Evolutionary conservation across 805 yeast species (phyloP), one percentile per base, ranked within the genome.

Genomic region (Ogataea minuta): DNA sequence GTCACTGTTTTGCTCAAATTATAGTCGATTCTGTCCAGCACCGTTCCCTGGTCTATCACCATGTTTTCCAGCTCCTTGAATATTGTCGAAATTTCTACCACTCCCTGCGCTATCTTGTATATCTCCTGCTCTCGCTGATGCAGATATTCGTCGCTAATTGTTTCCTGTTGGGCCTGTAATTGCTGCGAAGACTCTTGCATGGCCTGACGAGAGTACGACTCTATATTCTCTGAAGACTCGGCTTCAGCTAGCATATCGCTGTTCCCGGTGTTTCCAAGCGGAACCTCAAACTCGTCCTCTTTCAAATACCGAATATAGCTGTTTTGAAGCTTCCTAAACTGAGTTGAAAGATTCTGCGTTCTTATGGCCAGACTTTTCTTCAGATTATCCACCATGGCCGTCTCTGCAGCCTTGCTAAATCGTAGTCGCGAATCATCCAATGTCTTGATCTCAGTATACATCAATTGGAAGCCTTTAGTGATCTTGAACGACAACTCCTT

Each of bases 21-120:
- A 60, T 91, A 93, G 62, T 91, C 99, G 41, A 93, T 91, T 50
- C 97, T 70, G 63, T 93, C 99, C 44, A 93, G 70, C 30, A 93
- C 74, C 0, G 96, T 87, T 1, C 99, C 99, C 63, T 93, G 99
- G 55, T 93, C 98, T 40, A 93, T 84, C 29, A 93, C 86, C 72
- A 93, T 71, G 26, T 80, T 77, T 55, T 95, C 97, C 76, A 93
- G 76, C 56, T 93, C 98, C 58, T 84, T 84, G 68, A 93, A 93
- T 31, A 93, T 91, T 1, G 91, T 87, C 21, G 95, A 84, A 1
- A 93, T 86, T 59, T 93, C 99, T 28, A 91, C 67, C 31, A 93
- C 95, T 36, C 97, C 96, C 69, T 86, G 87, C 4, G 99, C 98
- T 38, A 93, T 73, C 49, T 84, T 84, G 23, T 84, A 84, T 37